These are phyloP conservation scores for Epicoccum nigrum DNA, from an alignment of 2,329 filamentous ascomycete genomes.

Conservation along the genomic window DNA sequence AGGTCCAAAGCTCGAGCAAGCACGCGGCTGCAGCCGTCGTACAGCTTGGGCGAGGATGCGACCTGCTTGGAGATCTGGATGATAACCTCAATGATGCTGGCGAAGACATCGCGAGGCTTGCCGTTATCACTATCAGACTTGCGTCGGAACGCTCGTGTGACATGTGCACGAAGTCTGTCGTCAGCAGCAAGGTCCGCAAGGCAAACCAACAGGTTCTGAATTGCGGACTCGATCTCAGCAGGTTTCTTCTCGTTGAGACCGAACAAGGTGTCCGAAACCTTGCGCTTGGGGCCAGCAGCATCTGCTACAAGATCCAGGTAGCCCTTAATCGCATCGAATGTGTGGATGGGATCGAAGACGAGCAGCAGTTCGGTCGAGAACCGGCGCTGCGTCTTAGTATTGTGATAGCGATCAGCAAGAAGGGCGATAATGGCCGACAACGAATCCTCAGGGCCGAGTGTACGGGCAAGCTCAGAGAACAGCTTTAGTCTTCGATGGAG, in stretches of 20 bases:
- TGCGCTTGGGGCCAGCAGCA: constrained; percentile 75
- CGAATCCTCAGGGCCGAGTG: constrained; percentile 84
- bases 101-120: constrained; percentile 41
- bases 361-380: constrained; percentile 78
- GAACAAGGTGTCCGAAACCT: constrained; percentile 74
- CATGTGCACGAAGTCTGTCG: constrained; percentile 38
- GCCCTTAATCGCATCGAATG: constrained; percentile 76
- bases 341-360: constrained; percentile 74
- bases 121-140: constrained; percentile 35
- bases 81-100: constrained; percentile 49
- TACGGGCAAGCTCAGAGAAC: constrained; percentile 84
- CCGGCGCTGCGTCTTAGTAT: constrained; percentile 73
- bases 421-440: constrained; percentile 87
- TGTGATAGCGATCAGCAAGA: constrained; percentile 85
- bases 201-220: constrained; percentile 48
- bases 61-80: constrained; percentile 68
- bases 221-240: constrained; percentile 42
- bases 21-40: constrained; percentile 65
- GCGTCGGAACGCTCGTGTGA: constrained; percentile 38
- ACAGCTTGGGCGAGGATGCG: constrained; percentile 50
- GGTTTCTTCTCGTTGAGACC: constrained; percentile 60
- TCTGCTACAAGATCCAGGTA: constrained; percentile 78
- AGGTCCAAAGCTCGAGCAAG: constrained; percentile 82
- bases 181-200: constrained; percentile 47
- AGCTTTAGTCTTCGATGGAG: constrained; percentile 80